Evolutionary conservation across 768 basidiomycete species (phyloP).

Genomic region (Amyloporia xantha): DNA sequence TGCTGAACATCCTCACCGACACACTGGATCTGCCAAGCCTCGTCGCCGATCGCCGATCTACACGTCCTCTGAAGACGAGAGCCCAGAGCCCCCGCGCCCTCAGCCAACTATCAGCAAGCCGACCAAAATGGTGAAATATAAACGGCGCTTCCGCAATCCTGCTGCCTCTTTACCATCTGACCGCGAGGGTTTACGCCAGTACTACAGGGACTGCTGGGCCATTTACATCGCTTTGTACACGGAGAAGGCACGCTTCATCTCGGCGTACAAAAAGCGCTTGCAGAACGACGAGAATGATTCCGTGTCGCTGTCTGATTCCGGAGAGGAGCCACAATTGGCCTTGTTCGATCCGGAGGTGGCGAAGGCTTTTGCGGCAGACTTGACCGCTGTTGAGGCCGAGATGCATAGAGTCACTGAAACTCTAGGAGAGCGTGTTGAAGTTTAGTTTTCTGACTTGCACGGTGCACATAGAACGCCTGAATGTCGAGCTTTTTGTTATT

Average conservation of each 20-base stretch:
- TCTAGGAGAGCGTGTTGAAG: not conserved
- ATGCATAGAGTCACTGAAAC: conserved; percentile 38
- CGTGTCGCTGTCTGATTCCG: conserved; percentile 31
- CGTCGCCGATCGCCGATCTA: conserved; percentile 53
- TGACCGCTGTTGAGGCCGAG: conserved; percentile 45
- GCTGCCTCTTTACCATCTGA: conserved; percentile 36
- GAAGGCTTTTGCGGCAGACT: conserved; percentile 22
- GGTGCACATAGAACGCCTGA: too few relatives aligned
- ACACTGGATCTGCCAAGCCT: conserved; percentile 7
- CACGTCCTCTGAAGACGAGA: conserved; percentile 61
- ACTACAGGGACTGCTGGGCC: conserved; percentile 46
- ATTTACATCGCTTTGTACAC: conserved; percentile 44
- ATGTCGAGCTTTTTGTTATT: too few relatives aligned
- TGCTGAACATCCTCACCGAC: conserved; percentile 1
- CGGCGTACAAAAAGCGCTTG: conserved; percentile 47
- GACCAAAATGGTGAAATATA: too few relatives aligned
- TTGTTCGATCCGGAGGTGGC: conserved; percentile 35
- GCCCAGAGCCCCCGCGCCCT: conserved; percentile 29
- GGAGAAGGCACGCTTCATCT: conserved; percentile 42
- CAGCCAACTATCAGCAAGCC: conserved; percentile 26
- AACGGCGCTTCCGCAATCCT: conserved; percentile 13
- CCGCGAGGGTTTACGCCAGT: conserved; percentile 42
- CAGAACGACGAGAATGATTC: conserved; percentile 30
- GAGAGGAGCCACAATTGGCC: conserved; percentile 38
- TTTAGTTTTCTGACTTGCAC: too few relatives aligned